Percentiles rank a stretch among this genome's conserved stretches.
These are phyloP conservation scores for Cladorrhinum sp. DNA, from an alignment of 2,329 filamentous ascomycete genomes.

Conservation along the genomic window DNA sequence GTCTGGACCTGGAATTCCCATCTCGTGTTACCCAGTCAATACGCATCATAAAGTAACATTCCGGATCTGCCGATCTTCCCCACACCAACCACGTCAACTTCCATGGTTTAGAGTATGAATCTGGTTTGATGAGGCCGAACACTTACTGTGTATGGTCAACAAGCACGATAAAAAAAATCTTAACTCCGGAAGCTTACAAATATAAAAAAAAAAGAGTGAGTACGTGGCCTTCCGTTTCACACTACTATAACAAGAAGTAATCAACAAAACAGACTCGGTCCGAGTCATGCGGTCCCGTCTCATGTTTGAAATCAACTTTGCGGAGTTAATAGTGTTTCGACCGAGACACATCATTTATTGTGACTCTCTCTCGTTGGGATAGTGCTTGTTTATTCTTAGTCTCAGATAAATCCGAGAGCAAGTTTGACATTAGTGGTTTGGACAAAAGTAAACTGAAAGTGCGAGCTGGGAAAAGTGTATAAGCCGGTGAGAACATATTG, in stretches of 20 bases:
- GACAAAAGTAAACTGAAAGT: not conserved
- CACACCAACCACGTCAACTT: not conserved
- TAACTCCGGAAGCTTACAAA: not conserved
- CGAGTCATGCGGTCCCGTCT: not conserved
- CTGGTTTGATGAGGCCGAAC: no score
- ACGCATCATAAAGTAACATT: not conserved
- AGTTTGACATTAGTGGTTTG: not conserved
- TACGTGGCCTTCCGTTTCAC: not conserved
- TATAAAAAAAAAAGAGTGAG: not conserved
- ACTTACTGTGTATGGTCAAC: no score
- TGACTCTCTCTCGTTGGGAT: not conserved
- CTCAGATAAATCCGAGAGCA: no score
- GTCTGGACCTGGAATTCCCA: not conserved
- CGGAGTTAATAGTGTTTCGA: not conserved
- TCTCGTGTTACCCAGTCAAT: not conserved
- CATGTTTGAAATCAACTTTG: not conserved
- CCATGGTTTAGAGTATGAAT: no score
- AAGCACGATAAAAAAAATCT: no score
- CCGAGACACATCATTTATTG: not conserved
- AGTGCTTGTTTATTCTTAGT: not conserved
- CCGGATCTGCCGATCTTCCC: slow-evolving; percentile 4
- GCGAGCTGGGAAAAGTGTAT: no score
- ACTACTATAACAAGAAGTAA: not conserved
- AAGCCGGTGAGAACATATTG: no score
- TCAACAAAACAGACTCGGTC: not conserved